phyloP scores from a whole-genome alignment of 768 basidiomycete genomes.

The Austroboletus eburneus region DNA sequence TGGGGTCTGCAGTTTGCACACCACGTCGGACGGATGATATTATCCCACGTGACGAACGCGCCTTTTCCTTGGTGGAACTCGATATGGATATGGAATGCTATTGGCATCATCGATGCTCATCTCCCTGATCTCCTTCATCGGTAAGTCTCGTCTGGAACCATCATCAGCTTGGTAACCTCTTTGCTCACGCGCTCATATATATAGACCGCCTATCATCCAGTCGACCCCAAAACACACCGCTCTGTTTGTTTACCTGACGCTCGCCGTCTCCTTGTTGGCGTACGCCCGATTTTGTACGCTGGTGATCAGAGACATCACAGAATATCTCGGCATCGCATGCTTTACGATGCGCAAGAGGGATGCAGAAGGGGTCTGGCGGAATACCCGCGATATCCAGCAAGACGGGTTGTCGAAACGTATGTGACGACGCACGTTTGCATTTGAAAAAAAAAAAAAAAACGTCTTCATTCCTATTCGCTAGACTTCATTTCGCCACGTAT shows the following conservation, averaged over 20 bases:
- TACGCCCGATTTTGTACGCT: slow-evolving; percentile 76
- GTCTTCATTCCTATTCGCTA: no score
- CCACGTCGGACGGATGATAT: slow-evolving; percentile 88
- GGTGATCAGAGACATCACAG: slow-evolving; percentile 86
- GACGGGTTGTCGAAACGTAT: slow-evolving; percentile 21
- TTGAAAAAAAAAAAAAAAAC: no score
- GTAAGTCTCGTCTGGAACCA: no score
- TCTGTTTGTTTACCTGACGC: slow-evolving; percentile 69
- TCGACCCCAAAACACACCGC: slow-evolving; percentile 54
- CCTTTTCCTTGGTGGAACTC: slow-evolving; percentile 85
- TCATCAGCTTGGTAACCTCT: slow-evolving; percentile 3
- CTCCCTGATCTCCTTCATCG: slow-evolving; percentile 59
- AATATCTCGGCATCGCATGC: slow-evolving; percentile 91
- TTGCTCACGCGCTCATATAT: neutral
- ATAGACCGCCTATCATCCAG: slow-evolving; percentile 73
- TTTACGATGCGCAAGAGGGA: slow-evolving; percentile 90
- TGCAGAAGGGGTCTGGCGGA: slow-evolving; percentile 55
- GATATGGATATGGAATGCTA: slow-evolving; percentile 77
- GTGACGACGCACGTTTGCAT: slow-evolving; percentile 10
- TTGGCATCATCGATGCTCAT: slow-evolving; percentile 83
- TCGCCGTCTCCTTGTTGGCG: slow-evolving; percentile 60
- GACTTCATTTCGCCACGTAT: slow-evolving; percentile 3
- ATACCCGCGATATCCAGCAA: slow-evolving; percentile 26
- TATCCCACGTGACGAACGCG: slow-evolving; percentile 84
- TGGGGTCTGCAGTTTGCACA: slow-evolving; percentile 94